Percentiles rank a stretch among this genome's conserved stretches.
Conservation (phyloP, 805 yeast species). For the Zygoascus biomembranicola region DNA sequence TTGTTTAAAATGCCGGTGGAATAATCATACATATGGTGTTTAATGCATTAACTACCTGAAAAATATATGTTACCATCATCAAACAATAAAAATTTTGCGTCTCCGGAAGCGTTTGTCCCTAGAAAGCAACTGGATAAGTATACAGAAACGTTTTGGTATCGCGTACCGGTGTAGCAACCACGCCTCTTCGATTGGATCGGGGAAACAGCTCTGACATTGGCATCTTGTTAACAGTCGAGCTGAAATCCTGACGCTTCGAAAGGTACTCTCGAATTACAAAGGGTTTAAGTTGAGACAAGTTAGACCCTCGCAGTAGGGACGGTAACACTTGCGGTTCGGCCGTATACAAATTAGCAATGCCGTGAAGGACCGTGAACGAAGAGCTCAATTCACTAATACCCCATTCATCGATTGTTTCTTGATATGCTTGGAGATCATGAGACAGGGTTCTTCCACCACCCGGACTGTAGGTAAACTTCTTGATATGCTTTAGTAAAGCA, state of each 20-base stretch:
- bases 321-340: conserved; percentile 74
- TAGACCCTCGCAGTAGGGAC: conserved; percentile 76
- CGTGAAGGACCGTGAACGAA: conserved; percentile 62
- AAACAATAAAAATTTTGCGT: too few relatives aligned
- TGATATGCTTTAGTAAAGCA: conserved; percentile 60
- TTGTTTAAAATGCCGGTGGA: neutral
- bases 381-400: conserved; percentile 50
- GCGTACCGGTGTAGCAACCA: neutral
- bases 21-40: too few relatives aligned
- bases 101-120: neutral
- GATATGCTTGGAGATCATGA: conserved; percentile 66
- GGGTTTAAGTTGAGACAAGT: conserved; percentile 40
- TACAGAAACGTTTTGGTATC: neutral
- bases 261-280: conserved; percentile 54
- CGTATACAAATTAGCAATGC: conserved; percentile 74
- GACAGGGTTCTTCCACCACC: conserved; percentile 79
- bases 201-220: neutral
- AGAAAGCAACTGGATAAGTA: neutral
- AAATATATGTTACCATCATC: too few relatives aligned
- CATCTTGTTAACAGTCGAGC: conserved; percentile 34
- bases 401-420: conserved; percentile 62
- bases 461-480: conserved; percentile 65
- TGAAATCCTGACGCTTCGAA: conserved; percentile 61
- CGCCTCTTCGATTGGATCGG: neutral
- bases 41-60: too few relatives aligned